Evolutionary conservation across 495 filamentous ascomycete genomes (phyloP), one percentile per base, ranked within the genome.

Genomic region (Penicillium goetzii): DNA sequence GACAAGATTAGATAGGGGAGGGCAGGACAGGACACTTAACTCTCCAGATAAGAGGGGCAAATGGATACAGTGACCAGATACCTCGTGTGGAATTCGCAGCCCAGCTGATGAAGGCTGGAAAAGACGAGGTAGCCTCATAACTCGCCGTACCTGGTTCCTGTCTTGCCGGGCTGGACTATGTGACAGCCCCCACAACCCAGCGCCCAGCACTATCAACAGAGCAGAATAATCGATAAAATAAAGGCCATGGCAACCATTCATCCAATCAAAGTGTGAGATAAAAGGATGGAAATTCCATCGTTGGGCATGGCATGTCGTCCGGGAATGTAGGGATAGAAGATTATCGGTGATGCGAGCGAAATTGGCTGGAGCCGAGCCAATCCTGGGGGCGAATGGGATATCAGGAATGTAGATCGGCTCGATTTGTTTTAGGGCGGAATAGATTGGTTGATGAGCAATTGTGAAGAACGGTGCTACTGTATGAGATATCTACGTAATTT

Each of bases 241-340:
- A 6, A 25, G 26, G 38, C 30, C 52, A 47, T 66, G 55, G 63
- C 26, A 33, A 59, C 58, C 17, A 5, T 15, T 8, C 1, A 9
- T 2, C 58, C 45, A 59, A 19, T 59, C 2, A 59, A 7, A 0
- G 12, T 4, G 1, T 5, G 25, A 1, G 9, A 7, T 15, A 36
- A 19, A 26, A 11, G 32, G 4, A 2, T 30, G 30, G 11, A 25
- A 59, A 68, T 71, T 26, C 58, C 55, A 36, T 12, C 47, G 11
- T 4, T n/a, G 23, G 7, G 7, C 21, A 34, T 41, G 68, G 68
- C 45, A 71, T 71, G 68, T 56, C 52, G 60, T 59, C 68, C 50
- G 3, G 62, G 68, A 71, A 71, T 71, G 68, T 30, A 56, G 56
- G 51, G 59, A 41, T 50, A 3, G 52, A 30, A 28, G 21, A 7